Evolutionary conservation across 345 rosid species (phyloP), one percentile per base, ranked within the genome.

Genomic region (Gossypium raimondii): DNA sequence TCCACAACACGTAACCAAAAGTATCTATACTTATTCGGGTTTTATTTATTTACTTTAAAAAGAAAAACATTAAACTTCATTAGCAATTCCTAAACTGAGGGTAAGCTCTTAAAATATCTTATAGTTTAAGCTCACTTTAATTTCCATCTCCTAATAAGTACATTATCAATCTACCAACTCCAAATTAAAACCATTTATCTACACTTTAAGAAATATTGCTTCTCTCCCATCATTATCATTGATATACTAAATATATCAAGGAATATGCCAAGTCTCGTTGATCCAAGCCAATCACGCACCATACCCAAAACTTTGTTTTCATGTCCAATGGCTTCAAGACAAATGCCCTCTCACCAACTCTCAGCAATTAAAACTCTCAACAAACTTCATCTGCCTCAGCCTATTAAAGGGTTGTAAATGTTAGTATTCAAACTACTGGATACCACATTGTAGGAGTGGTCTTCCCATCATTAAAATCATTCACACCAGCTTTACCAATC

Each of bases 401-500:
- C 59, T 18, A 17, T 7, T n/a, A 9, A 18, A 2, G 10, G 27
- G 27, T 57, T 22, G 29, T 11, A 10, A 11, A 57, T 57, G 13
- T 57, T 20, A 11, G 9, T 5, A 57, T 57, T 20, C 6, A 25
- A 57, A 57, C 61, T 22, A 22, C 3, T 2, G 14, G 1, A 22
- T 20, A 17, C 11, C 57, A 4, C 18, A 3, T 14, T 6, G 6
- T 14, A 52, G 14, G 20, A 52, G 61, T 22, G 24, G 9, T 4
- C 38, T 59, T 47, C 72, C 72, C 3, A 4, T 20, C 62, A 59
- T 70, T 76, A 51, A 24, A 16, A 57, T 66, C 70, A 76, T 81
- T 79, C 86, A 38, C 27, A 83, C 82, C 81, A 70, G 71, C 83
- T 77, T 77, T 59, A 76, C 80, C 82, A 79, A 77, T 76, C 80